Evolutionary conservation across 2,329 filamentous ascomycete species (phyloP), one percentile per base, ranked within the genome.

Genomic region (Alternaria tenuissima): DNA sequence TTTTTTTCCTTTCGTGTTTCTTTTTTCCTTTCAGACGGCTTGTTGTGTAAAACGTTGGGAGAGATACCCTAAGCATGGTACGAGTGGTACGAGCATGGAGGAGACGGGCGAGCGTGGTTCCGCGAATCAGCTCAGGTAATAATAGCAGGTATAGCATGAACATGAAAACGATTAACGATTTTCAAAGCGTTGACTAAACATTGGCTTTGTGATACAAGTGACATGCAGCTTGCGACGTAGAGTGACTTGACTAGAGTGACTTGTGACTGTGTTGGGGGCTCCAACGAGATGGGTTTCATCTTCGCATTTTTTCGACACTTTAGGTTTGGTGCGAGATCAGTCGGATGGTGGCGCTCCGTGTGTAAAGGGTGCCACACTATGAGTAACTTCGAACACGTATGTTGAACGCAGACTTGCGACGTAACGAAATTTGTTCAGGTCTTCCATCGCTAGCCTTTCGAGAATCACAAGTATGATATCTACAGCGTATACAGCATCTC

Each of bases 61-160:
- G 53, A 53, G 63, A 68, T 66, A 68, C 61, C 65, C 62, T 52
- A 44, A 46, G 41, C 52, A 43, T 52, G 57, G 39, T 47, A 42
- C 32, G 14, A 36, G 26, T 2, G 24, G 39, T 36, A 54, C 7
- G n/a, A 32, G 42, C 4, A 16, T 36, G 28, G 20, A 30, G 9
- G 24, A 36, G 12, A 32, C 38, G 30, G 52, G n/a, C 20, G 39
- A 55, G 48, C 38, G 60, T 57, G 61, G 61, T 64, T 67, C 63
- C 56, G 61, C 55, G 60, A 64, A 60, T 56, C 43, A 34, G 44
- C 34, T 44, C 51, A 34, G 51, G 47, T 59, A 65, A 62, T 65
- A 43, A 58, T 53, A 65, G 58, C 43, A 62, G 52, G 49, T 54
- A 67, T 62, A 62, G 62, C 65, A 65, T 63, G 59, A 61, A 63